A percentile compares a stretch with the other conserved stretches of the same genome.
These are phyloP conservation scores for Paramecium octaurelia DNA, from an alignment of 73 alveolate genomes.

Conservation along the genomic window DNA sequence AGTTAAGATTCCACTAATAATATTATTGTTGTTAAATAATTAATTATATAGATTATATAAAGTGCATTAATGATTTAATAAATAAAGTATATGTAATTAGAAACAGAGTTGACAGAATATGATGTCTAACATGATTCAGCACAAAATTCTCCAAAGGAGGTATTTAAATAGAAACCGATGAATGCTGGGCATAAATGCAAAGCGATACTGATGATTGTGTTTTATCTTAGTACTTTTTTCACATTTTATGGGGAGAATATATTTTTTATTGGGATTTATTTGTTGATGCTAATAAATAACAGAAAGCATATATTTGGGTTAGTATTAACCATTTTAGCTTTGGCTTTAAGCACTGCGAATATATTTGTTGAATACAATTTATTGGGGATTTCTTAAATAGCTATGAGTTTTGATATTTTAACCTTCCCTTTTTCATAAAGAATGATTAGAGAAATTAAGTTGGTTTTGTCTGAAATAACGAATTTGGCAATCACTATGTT, in stretches of 20 bases:
- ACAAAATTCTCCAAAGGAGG: background rate
- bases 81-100: constrained; percentile 27
- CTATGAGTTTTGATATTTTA: background rate
- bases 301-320: background rate
- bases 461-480: constrained; percentile 3
- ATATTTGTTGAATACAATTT: background rate
- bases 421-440: background rate
- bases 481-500: constrained; percentile 10
- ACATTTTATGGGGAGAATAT: background rate
- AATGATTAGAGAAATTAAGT: background rate
- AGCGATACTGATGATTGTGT: background rate
- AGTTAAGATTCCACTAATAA: too few relatives aligned
- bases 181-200: background rate
- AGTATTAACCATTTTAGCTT: background rate
- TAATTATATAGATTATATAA: background rate
- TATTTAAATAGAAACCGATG: background rate
- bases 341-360: background rate
- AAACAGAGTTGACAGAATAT: constrained; percentile 4
- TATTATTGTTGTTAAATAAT: background rate
- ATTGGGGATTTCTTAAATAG: background rate
- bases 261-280: background rate
- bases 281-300: background rate
- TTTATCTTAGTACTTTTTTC: background rate
- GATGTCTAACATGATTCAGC: background rate
- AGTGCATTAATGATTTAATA: background rate